These are phyloP conservation scores for Pouteria campechiana DNA, from an alignment of 179 eudicot genomes.

Conservation along the genomic window DNA sequence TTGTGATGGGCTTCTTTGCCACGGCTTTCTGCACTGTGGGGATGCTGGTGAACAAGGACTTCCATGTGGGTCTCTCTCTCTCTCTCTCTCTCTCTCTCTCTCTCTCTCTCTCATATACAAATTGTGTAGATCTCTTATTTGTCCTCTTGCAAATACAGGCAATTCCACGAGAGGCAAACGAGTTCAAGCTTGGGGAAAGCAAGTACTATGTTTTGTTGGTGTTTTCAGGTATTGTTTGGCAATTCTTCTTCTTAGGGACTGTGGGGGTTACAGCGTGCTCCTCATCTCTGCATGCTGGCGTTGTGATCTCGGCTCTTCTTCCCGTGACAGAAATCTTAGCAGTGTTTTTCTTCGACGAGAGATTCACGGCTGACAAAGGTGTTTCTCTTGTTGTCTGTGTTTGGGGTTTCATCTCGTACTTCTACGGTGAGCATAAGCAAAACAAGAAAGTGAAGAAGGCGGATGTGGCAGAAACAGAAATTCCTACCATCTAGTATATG, in stretches of 20 bases:
- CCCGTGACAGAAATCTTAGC: slow-evolving; percentile 7
- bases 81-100: background rate
- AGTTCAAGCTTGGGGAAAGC: slow-evolving; percentile 1
- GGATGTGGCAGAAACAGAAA: background rate
- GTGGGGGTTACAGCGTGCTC: slow-evolving; percentile 4
- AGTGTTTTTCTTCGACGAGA: slow-evolving; percentile 6
- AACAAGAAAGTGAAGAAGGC: background rate
- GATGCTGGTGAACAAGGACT: slow-evolving; percentile 3
- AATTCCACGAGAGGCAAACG: slow-evolving; percentile 3
- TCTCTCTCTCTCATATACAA: background rate
- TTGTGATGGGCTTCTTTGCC: slow-evolving; percentile 3
- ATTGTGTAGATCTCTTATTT: background rate
- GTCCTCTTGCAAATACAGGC: background rate
- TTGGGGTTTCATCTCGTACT: slow-evolving; percentile 9
- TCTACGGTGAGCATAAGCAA: slow-evolving; percentile 6
- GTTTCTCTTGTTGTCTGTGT: slow-evolving; percentile 1
- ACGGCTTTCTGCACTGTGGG: slow-evolving; percentile 6
- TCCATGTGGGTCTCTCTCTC: background rate
- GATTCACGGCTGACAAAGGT: slow-evolving; percentile 2
- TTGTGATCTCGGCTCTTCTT: slow-evolving; percentile 2
- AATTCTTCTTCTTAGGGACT: slow-evolving; percentile 8
- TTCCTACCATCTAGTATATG: no score
- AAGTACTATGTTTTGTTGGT: background rate
- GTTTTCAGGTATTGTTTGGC: slow-evolving; percentile 1
- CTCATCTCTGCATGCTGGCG: slow-evolving; percentile 3